Base-by-base conservation (phyloP, 2,329 filamentous ascomycete genomes). In the Sarocladium oryzae region DNA sequence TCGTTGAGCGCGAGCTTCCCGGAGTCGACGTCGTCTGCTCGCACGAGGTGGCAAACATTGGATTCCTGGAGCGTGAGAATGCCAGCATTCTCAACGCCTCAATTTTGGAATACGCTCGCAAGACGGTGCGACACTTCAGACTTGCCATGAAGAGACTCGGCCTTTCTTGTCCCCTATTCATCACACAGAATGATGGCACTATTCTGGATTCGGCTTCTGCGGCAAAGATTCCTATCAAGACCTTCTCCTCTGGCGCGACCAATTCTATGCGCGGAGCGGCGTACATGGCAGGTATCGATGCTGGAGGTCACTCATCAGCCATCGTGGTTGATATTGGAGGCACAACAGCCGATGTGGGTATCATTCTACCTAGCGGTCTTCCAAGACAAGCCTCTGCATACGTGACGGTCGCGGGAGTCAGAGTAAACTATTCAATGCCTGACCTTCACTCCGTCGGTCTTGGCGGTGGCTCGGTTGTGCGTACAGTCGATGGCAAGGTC, bases 311-410 rank as follows among this genome's bases (percentile, higher is more conserved):
- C 23, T 43, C 40, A 3, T 43, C 40, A 33, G 46, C 70, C 1
- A 56, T 82, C 38, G 77, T 81, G 0, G 71, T 82, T 2, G 80
- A 84, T 56, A 73, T 84, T 24, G 80, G 81, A 7, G 80, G 80
- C 15, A 84, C 81, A 0, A 84, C 79, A 0, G 79, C 78, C 2
- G 81, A 84, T 60, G 75, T 82, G 8, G 79, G 79, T 23, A 69
- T 78, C 0, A 61, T 84, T 2, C 66, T 82, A 1, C 73, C 77
- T 0, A 80, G 74, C 2, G 81, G 81, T 0, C 82, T 82, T 43
- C 81, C 81, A 0, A 71, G 79, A 18, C 79, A 82, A 55, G 78
- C 81, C 3, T 72, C 78, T 0, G 77, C 76, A 0, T 82, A 78
- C 50, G 76, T 78, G 9, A 75, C 80, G 51, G 69, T 84, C 4